Evolutionary conservation across 208 protist genomes (phyloP), one percentile per base, ranked within the genome.

Genomic region (Trypanosoma rangeli): DNA sequence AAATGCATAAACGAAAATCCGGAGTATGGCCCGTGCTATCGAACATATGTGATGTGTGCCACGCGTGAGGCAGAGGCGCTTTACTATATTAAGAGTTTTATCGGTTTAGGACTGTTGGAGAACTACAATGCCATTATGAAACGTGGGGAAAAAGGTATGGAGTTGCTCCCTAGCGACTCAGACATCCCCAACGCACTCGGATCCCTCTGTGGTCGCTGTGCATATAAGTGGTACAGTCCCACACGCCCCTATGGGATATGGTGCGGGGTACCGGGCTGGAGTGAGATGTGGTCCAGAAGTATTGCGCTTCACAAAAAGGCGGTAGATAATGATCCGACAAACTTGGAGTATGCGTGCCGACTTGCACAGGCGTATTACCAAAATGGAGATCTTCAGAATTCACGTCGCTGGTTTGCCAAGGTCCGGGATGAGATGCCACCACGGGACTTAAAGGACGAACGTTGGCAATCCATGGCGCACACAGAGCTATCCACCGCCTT

Each of bases 1-100:
- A 92, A 93, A 75, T 95, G 90, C 74, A 88, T 95, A 53, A 89
- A 92, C 39, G 87, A 95, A 68, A 85, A 95, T 74, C 83, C 77
- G 16, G 74, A 90, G 22, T 92, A 92, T 66, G 85, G 85, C 15
- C 90, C 86, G 55, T 95, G 90, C 74, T 92, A 91, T 76, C 83
- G 90, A 70, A 86, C 83, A 64, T 93, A 92, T 62, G 86, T 93
- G 31, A 67, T 95, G 71, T 89, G 80, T 64, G 87, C 90, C 26
- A 80, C 85, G 20, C 80, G 86, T 24, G 85, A 91, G 70, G 70
- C 85, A 7, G 90, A 95, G 67, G 84, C 85, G 37, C 79, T 91
- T 24, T 95, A 93, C 78, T 93, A 87, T 71, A 74, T 87, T 60
- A 88, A 91, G 67, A 87, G 80, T 63, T 33, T 92, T 42, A 61